Evolutionary conservation across 225 moss, liverwort and hornwort genomes (phyloP).

Genomic region (Asterella californica): DNA sequence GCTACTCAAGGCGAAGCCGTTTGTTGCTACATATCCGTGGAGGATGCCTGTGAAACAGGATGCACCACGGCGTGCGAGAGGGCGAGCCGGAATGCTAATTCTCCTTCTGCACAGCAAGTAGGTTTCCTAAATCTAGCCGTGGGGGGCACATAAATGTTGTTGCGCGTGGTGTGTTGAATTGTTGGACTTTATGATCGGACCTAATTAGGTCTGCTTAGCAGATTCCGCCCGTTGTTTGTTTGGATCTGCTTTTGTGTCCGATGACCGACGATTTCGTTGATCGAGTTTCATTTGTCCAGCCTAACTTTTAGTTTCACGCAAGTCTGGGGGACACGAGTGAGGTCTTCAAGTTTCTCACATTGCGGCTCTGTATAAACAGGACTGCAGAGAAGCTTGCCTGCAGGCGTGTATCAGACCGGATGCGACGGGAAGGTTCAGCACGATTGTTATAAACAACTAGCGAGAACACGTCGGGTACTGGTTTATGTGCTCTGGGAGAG

Average conservation of each 20-base stretch:
- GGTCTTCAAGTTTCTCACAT: not conserved
- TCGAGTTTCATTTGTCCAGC: not conserved
- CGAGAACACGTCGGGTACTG: not conserved
- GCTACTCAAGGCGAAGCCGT: conserved; percentile 53
- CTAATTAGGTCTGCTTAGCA: not conserved
- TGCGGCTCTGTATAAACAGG: conserved; percentile 22
- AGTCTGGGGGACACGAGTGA: not conserved
- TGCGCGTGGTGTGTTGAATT: not conserved
- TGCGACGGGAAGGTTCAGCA: conserved; percentile 46
- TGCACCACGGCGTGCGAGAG: conserved; percentile 51
- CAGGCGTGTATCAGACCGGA: conserved; percentile 47
- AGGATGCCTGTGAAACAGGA: conserved; percentile 53
- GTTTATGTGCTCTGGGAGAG: not conserved
- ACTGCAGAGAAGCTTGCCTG: conserved; percentile 49
- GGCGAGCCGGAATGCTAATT: conserved; percentile 47
- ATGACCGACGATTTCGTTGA: not conserved
- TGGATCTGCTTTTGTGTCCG: not conserved
- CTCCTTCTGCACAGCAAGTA: conserved; percentile 46
- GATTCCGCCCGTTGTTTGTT: not conserved
- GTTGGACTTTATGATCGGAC: not conserved
- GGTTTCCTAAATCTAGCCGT: not conserved
- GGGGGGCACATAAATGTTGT: not conserved
- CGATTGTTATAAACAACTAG: conserved; percentile 43
- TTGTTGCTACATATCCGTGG: conserved; percentile 50
- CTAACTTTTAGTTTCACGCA: not conserved